These are phyloP conservation scores for Pisolithus microcarpus DNA, from an alignment of 768 basidiomycete species.

Conservation along the genomic window DNA sequence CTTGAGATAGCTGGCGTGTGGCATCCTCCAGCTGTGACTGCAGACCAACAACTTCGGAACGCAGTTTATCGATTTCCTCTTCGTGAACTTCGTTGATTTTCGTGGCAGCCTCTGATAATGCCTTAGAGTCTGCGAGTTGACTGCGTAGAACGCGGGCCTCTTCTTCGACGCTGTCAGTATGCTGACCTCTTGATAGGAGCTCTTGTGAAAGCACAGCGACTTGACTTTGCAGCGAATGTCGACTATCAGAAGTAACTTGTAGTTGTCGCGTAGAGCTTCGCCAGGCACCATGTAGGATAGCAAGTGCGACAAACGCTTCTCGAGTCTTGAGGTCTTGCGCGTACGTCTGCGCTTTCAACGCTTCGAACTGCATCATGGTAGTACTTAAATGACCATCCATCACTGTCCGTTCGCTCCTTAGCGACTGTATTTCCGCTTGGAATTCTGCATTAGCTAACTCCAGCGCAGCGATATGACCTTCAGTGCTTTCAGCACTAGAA, in stretches of 20 bases:
- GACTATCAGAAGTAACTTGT: constrained; percentile 4
- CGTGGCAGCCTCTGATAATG: neutral
- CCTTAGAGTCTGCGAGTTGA: constrained; percentile 6
- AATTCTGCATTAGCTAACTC: constrained; percentile 13
- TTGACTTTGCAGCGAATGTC: constrained; percentile 13
- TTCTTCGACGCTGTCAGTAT: constrained; percentile 3
- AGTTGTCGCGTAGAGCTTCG: constrained; percentile 9
- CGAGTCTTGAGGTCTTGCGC: constrained; percentile 5
- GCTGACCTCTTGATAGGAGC: constrained; percentile 7
- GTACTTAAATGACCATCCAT: constrained; percentile 8
- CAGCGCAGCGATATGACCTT: constrained; percentile 9
- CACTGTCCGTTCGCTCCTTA: constrained; percentile 6
- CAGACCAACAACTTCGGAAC: constrained; percentile 3
- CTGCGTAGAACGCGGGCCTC: constrained; percentile 9
- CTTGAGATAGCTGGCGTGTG: constrained; percentile 1
- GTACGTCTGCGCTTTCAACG: constrained; percentile 8
- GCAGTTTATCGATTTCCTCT: neutral
- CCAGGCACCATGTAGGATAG: constrained; percentile 15
- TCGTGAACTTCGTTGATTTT: constrained; percentile 2
- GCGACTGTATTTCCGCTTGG: constrained; percentile 9
- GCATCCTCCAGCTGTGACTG: constrained; percentile 1
- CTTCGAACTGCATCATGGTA: constrained; percentile 4
- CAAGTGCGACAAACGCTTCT: constrained; percentile 19
- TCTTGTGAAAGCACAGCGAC: constrained; percentile 10
- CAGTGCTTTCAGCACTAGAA: neutral